These are phyloP conservation scores for Ogataea methylovora DNA, from an alignment of 805 yeast genomes.

Conservation along the genomic window DNA sequence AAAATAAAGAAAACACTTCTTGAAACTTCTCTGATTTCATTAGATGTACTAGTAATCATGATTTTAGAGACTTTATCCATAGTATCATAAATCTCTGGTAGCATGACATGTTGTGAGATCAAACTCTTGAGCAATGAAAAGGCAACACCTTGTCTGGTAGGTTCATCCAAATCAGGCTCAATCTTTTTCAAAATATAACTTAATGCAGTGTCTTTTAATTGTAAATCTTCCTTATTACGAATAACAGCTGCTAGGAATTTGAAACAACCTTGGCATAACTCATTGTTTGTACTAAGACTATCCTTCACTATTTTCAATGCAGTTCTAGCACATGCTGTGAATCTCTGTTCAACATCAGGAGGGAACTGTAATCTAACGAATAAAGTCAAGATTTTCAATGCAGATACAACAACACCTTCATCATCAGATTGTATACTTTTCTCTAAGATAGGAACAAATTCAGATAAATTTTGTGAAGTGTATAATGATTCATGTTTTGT, in stretches of 20 bases:
- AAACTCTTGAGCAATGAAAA: conserved; percentile 76
- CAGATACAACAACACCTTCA: conserved; percentile 69
- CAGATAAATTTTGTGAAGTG: conserved; percentile 52
- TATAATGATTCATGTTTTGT: conserved; percentile 53
- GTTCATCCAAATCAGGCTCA: conserved; percentile 85
- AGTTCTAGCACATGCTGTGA: conserved; percentile 53
- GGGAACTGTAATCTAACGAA: conserved; percentile 54
- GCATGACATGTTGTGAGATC: conserved; percentile 61
- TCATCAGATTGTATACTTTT: conserved; percentile 53
- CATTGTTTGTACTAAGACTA: conserved; percentile 70
- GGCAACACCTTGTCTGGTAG: conserved; percentile 81
- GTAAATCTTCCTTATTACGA: conserved; percentile 58
- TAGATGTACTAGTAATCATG: conserved; percentile 84
- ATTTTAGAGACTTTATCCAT: conserved; percentile 75
- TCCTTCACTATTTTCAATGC: conserved; percentile 61
- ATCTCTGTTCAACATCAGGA: conserved; percentile 39
- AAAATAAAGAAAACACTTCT: conserved; percentile 79
- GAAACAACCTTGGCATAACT: conserved; percentile 72
- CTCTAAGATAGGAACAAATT: conserved; percentile 69
- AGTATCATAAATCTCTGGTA: conserved; percentile 86
- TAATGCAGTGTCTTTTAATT: conserved; percentile 62
- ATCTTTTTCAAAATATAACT: conserved; percentile 66
- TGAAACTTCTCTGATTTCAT: conserved; percentile 76
- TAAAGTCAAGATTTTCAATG: conserved; percentile 55
- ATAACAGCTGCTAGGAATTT: conserved; percentile 66